Base-by-base conservation (phyloP, 2,329 filamentous ascomycete species). In the Exophiala spinifera region DNA sequence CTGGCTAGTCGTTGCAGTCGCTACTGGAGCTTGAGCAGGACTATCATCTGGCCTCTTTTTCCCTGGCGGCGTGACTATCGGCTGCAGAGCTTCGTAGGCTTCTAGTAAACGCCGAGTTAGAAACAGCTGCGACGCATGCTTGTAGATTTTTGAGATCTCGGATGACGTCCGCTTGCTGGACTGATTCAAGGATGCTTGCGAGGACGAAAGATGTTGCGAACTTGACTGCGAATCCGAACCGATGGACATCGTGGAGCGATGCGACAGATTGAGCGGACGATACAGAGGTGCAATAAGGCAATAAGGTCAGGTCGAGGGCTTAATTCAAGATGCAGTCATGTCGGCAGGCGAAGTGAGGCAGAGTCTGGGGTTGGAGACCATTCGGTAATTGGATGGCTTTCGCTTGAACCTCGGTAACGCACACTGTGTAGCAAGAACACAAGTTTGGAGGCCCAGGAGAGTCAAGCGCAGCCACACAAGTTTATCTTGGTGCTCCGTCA, bases 101-200 rank as follows among this genome's bases (percentile, higher is more conserved):
- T 99, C 94, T 63, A 90, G 88, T 50, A 97, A 78, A 45, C 92
- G 88, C 71, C 94, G 91, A 71, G 94, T 99, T 56, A 99, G 80
- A 74, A 95, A 99, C 20, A 97, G 82, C 61, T 94, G 91, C 5
- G 91, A 95, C 28, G 94, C 89, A 75, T 96, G 91, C 62, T 92
- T 89, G 75, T 97, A 97, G 25, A 88, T 88, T 73, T 94, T 94
- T 63, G 92, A 94, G 66, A 96, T 88, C 66, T 88, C 79, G 20
- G 79, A 75, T 23, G 76, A 66, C 19, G 65, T 74, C 36, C 73
- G 63, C 60, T 73, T 74, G 52, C 52, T 45, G 46, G 86, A 81
- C 47, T 83, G 83, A 23, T 83, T 81, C 46, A 89, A 76, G 53
- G 85, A 88, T 50, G 86, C 83, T 64, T 88, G 82, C 57, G 89